Evolutionary conservation across 371 early-diverging fungal genomes (phyloP), one percentile per base, ranked within the genome.

Genomic region (Mucor mucedo): DNA sequence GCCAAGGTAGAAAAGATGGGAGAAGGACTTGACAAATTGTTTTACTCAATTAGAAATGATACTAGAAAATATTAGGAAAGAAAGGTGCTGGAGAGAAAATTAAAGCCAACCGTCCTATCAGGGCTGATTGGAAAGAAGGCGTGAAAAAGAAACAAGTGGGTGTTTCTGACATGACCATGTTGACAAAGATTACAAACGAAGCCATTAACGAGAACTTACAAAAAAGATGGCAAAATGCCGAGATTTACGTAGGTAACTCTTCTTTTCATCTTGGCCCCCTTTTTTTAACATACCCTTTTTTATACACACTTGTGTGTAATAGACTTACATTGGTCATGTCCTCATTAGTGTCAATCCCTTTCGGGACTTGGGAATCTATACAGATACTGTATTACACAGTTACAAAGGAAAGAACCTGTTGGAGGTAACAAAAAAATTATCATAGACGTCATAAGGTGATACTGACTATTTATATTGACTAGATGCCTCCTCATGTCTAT

Each of bases 291-390:
- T 44, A 58, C 3, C 3, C 4, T 28, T 14, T 27, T 47, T 47
- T 47, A 21, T 21, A 21, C 21, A 21, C 21, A 21, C 21, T 21
- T 44, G 13, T 44, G 13, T 13, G 2, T 52, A 14, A 32, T 83
- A 92, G 90, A 94, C 94, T 11, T 93, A 93, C 73, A 94, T 94
- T 66, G 93, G 93, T 27, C 90, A 93, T 76, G 94, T 94, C 62
- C 79, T 94, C 63, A 93, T 94, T 70, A 90, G 91, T 80, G 94
- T 94, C 39, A 94, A 94, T 68, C 94, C 94, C 27, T 94, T 94
- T 78, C 84, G 84, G 63, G 93, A 93, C 60, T 77, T 93, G 50
- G 93, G 93, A 33, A 90, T 94, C 47, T 93, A 93, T 65, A 91
- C 91, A 11, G 89, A 89, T 52, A 83, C 85, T 39, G 83, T 91